Conservation (phyloP, 257 asterid species). For the Nicotiana attenuata region DNA sequence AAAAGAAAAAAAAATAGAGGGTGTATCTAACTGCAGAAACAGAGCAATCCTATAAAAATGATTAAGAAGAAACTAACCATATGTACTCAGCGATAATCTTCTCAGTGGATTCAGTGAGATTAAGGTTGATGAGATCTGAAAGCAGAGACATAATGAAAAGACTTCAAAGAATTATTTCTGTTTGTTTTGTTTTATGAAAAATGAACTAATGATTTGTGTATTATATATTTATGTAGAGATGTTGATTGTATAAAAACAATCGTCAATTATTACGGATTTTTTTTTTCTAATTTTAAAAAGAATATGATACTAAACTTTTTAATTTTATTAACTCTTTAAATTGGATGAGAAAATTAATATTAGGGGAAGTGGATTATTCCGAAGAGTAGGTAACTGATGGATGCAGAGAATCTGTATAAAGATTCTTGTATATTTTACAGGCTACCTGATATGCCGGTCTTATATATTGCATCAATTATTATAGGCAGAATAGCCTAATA, state of each 20-base stretch:
- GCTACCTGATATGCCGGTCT: neutral
- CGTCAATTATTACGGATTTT: neutral
- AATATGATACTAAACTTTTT: neutral
- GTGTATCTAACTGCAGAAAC: too few species aligned
- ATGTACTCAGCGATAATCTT: conserved; percentile 67
- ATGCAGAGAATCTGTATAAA: neutral
- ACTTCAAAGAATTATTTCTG: too few species aligned
- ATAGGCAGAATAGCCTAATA: too few species aligned
- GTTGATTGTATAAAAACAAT: neutral
- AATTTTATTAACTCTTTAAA: neutral
- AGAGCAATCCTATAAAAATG: too few species aligned
- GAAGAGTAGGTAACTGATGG: neutral
- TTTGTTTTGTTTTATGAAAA: neutral
- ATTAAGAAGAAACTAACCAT: conserved; percentile 36
- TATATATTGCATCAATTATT: too few species aligned
- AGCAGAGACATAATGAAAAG: conserved; percentile 43
- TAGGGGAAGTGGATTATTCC: neutral
- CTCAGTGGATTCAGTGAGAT: conserved; percentile 48
- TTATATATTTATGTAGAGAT: neutral
- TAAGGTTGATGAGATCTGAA: conserved; percentile 54
- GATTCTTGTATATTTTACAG: neutral
- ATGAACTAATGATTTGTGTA: neutral
- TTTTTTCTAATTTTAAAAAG: neutral
- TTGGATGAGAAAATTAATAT: neutral
- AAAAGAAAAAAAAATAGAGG: neutral